Base-by-base conservation (phyloP, 2,329 filamentous ascomycete species). In the Botrytis aclada region DNA sequence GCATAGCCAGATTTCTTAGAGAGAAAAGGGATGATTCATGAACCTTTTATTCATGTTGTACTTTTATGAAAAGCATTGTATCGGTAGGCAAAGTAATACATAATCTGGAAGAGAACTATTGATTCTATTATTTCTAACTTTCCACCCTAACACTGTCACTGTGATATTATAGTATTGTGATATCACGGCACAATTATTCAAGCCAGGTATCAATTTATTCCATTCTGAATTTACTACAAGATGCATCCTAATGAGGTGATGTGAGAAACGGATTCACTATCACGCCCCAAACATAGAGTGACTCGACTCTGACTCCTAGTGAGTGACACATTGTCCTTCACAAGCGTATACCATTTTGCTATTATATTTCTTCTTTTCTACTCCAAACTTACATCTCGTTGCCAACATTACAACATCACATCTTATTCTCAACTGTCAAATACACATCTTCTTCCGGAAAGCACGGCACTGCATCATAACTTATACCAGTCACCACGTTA, bases 31-130 rank as follows among this genome's bases (percentile, higher is more conserved):
- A 56, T n/a, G 65, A 69, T 43, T 66, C 6, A 69, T 56, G 65
- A 69, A 56, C 10, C n/a, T 14, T 29, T 41, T 69, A 56, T 66
- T 66, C 32, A 54, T 56, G 37, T 16, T 58, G 10, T 43, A 41
- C 47, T 41, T n/a, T 69, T 67, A 67, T 37, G 25, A 56, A 67
- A 56, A 56, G 47, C 18, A 12, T 67, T 67, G 47, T 56, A 56
- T 56, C n/a, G 29, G 54, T 56, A 69, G 47, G 47, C 47, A 41
- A 69, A 69, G 10, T 69, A 41, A 58, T 69, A 41, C 9, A 56
- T 56, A 56, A 56, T 56, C 18, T 41, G 18, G 25, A 67, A 41
- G 47, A 41, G 39, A 7, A 9, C 12, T n/a, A 41, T 32, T 69
- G 18, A 16, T 43, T 69, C 37, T 56, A 41, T 43, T 41, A 43